Evolutionary conservation across 441 rosid genomes (phyloP).

Genomic region (Syzygium malaccense): DNA sequence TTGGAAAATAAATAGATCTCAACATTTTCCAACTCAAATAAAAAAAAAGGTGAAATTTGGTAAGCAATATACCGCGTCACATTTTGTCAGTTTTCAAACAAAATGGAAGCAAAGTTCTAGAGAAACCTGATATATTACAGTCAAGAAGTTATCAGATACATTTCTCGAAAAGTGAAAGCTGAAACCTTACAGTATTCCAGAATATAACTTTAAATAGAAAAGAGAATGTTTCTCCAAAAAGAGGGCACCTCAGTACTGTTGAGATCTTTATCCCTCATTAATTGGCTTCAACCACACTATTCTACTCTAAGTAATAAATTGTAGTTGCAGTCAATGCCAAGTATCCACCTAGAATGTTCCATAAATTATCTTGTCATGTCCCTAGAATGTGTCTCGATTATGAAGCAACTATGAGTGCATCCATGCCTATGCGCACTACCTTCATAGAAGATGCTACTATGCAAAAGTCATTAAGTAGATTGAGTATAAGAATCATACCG

Average conservation of each 20-base stretch:
- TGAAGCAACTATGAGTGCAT: background rate
- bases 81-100: background rate
- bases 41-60: background rate
- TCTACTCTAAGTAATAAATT: background rate
- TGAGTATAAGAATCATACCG: conserved; percentile 12
- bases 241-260: background rate
- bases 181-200: background rate
- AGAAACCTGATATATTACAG: background rate
- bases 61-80: background rate
- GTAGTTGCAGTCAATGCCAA: background rate
- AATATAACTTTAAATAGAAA: background rate
- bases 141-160: background rate
- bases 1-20: background rate
- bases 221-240: background rate
- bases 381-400: background rate
- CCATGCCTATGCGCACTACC: background rate
- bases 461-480: background rate
- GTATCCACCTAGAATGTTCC: background rate
- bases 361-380: background rate
- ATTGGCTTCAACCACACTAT: background rate
- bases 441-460: background rate
- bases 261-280: background rate
- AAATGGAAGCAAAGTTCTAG: background rate
- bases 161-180: background rate
- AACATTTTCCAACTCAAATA: background rate